A percentile compares a stretch with the other conserved stretches of the same genome.
These are phyloP conservation scores for Vigna unguiculata DNA, from an alignment of 306 rosid species.

Conservation along the genomic window DNA sequence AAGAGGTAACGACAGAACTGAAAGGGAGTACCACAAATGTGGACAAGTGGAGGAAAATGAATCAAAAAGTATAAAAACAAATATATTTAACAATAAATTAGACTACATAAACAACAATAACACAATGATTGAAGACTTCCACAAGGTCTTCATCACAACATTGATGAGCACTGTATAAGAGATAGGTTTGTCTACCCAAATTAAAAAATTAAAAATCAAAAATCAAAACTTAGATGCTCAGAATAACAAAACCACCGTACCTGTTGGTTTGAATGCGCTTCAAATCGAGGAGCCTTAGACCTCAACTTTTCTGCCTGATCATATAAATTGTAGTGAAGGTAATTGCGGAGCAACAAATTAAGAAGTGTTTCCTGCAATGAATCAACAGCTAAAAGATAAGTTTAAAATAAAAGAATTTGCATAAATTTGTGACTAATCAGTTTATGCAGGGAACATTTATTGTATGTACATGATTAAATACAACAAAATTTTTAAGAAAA, in stretches of 20 bases:
- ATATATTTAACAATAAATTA: background rate
- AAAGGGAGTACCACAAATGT: slow-evolving; percentile 37
- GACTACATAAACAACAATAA: background rate
- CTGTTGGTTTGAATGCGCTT: slow-evolving; percentile 99
- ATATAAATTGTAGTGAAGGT: slow-evolving; percentile 91
- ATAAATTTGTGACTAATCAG: background rate
- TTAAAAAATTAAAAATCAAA: background rate
- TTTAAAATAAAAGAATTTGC: background rate
- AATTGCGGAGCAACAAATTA: slow-evolving; percentile 88
- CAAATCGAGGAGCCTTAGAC: slow-evolving; percentile 98
- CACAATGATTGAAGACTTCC: no score
- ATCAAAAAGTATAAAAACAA: background rate
- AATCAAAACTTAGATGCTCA: background rate
- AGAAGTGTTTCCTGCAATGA: slow-evolving; percentile 92
- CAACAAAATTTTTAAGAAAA: background rate
- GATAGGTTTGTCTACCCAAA: slow-evolving; percentile 1
- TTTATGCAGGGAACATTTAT: background rate
- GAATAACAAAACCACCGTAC: slow-evolving; percentile 49
- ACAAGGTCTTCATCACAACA: slow-evolving; percentile 2
- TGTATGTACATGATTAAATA: background rate
- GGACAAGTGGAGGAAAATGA: slow-evolving; percentile 11
- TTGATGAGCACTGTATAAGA: slow-evolving; percentile 3
- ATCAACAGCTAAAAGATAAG: slow-evolving; percentile 27
- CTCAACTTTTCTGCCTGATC: slow-evolving; percentile 98
- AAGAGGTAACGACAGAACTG: slow-evolving; percentile 97